These are phyloP conservation scores for Avena eriantha DNA, from an alignment of 176 grass and related monocot genomes.

Conservation along the genomic window DNA sequence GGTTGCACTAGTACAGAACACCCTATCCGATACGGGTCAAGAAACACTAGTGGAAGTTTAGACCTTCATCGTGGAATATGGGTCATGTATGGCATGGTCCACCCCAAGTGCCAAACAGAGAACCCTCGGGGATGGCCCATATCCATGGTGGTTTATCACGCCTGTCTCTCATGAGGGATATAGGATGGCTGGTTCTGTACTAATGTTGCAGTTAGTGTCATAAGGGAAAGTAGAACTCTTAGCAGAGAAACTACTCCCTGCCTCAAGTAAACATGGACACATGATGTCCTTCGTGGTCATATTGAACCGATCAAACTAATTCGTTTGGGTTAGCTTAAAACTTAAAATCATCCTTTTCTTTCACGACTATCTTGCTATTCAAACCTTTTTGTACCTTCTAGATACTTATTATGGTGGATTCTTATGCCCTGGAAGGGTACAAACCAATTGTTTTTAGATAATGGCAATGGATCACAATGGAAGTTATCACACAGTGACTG, in stretches of 20 bases:
- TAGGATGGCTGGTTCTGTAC: too few relatives aligned
- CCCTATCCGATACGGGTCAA: too few relatives aligned
- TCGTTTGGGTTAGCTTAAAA: background rate
- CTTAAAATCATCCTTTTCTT: background rate
- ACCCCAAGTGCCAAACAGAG: too few relatives aligned
- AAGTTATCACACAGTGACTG: background rate
- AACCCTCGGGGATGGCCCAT: too few relatives aligned
- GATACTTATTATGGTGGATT: background rate
- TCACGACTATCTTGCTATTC: background rate
- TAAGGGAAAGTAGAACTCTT: background rate
- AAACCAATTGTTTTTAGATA: background rate
- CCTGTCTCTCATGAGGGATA: too few relatives aligned
- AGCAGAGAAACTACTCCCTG: background rate
- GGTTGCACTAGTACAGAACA: background rate
- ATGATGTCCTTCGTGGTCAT: background rate
- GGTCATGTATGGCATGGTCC: too few relatives aligned
- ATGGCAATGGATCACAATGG: background rate
- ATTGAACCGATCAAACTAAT: background rate
- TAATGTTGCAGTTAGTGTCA: background rate
- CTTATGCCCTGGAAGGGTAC: background rate
- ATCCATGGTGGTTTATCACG: too few relatives aligned
- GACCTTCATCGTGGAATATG: too few relatives aligned
- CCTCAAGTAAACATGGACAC: background rate
- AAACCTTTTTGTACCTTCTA: background rate
- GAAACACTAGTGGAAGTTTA: too few relatives aligned